Evolutionary conservation across 345 rosid species (phyloP), one percentile per base, ranked within the genome.

Genomic region (Rhodamnia argentea): DNA sequence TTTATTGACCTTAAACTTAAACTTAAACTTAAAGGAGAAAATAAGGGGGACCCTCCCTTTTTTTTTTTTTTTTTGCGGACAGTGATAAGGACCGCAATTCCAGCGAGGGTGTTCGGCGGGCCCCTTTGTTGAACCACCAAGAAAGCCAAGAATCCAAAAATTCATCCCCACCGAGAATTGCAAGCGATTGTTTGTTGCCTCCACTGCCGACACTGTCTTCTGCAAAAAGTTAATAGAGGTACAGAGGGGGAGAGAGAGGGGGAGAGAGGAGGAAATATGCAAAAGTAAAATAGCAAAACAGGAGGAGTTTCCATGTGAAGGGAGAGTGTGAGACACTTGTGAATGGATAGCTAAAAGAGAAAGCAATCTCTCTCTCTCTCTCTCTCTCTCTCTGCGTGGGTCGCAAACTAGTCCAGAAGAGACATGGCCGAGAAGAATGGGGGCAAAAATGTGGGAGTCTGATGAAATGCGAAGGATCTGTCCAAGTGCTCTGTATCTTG

Each of bases 121-220:
- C 82, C 85, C 47, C 84, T 2, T 5, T 13, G 58, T 52, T 40
- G 83, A 87, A 26, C 84, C 60, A 83, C 84, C 84, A 3, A 32
- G 26, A 26, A 18, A 11, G 84, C n/a, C 23, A 32, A 55, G 84
- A 11, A 83, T 55, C 84, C 24, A 7, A 32, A 13, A 4, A 7
- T 58, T 51, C 82, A 22, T n/a, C 75, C 74, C 81, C 52, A 52
- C 88, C 84, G 50, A 32, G 62, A 54, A 47, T 27, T 16, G 57
- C 44, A 23, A 74, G 9, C 52, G n/a, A 76, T 84, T 83, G 88
- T 54, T 84, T 83, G 88, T 54, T 87, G 85, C n/a, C 84, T 37
- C 44, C 82, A 13, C 82, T 42, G 74, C 92, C 92, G 90, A 92
- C 91, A 85, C 85, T 60, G 7, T 85, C 89, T 88, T 87, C 84